These are phyloP conservation scores for Tylopilus plumbeoviolaceoides DNA, from an alignment of 768 basidiomycete genomes.

Conservation along the genomic window DNA sequence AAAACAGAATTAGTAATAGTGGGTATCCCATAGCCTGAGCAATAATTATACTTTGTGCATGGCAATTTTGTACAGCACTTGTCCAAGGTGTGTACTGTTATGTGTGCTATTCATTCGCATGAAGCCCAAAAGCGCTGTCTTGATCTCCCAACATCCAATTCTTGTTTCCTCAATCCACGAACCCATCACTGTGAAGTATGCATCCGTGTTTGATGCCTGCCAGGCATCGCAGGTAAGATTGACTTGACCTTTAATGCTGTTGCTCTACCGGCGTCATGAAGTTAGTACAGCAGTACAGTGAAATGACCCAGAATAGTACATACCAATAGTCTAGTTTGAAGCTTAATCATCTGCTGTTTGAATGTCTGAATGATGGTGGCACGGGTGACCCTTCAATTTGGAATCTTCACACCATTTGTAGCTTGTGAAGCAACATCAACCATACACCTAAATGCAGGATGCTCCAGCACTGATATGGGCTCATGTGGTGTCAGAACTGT, in stretches of 20 bases:
- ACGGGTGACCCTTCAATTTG: background rate
- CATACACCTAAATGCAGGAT: background rate
- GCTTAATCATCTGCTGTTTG: background rate
- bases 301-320: no score
- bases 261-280: no score
- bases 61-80: no score
- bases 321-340: no score
- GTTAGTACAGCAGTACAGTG: no score
- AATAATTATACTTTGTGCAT: no score
- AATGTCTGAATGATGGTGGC: background rate
- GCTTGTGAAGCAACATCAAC: background rate
- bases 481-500: background rate
- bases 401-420: background rate
- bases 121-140: constrained; percentile 33
- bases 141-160: background rate
- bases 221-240: constrained; percentile 7
- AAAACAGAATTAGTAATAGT: background rate
- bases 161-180: background rate
- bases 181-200: background rate
- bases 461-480: background rate
- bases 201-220: constrained; percentile 1
- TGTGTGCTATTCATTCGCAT: constrained; percentile 36
- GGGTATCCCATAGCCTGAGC: background rate
- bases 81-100: background rate
- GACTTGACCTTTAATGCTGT: background rate